phyloP scores from a whole-genome alignment of 202 grass and related monocot species.

The Eragrostis tef region DNA sequence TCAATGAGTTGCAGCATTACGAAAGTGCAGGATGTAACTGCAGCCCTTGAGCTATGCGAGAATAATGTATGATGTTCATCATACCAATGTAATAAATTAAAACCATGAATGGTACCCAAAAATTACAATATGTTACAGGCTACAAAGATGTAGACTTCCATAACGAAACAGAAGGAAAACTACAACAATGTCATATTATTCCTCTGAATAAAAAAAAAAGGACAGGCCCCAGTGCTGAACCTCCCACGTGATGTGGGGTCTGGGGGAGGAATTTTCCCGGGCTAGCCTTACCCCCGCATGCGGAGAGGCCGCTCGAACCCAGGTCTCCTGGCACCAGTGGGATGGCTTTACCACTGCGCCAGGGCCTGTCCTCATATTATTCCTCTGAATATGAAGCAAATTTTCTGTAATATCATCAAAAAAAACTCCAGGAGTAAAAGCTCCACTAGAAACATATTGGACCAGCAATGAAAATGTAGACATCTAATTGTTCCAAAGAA shows the following conservation, averaged over 20 bases:
- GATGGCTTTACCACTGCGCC: too few species aligned
- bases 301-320: too few species aligned
- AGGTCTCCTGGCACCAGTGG: too few species aligned
- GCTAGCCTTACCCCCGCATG: too few species aligned
- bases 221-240: too few species aligned
- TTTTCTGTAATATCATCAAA: not conserved
- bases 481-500: constrained; percentile 3
- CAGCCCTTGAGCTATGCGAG: not conserved
- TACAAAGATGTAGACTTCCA: not conserved
- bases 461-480: not conserved
- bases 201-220: not conserved
- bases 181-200: not conserved
- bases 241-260: too few species aligned
- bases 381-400: not conserved
- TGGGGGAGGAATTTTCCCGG: too few species aligned
- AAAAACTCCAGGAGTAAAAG: not conserved
- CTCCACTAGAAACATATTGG: not conserved
- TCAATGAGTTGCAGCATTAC: not conserved
- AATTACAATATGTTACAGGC: not conserved
- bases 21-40: not conserved
- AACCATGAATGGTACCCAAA: not conserved
- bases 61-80: not conserved
- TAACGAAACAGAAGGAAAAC: not conserved
- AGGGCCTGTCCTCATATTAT: too few species aligned
- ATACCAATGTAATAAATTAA: not conserved